Evolutionary conservation across 768 basidiomycete species (phyloP).

Genomic region (Mycena metata): DNA sequence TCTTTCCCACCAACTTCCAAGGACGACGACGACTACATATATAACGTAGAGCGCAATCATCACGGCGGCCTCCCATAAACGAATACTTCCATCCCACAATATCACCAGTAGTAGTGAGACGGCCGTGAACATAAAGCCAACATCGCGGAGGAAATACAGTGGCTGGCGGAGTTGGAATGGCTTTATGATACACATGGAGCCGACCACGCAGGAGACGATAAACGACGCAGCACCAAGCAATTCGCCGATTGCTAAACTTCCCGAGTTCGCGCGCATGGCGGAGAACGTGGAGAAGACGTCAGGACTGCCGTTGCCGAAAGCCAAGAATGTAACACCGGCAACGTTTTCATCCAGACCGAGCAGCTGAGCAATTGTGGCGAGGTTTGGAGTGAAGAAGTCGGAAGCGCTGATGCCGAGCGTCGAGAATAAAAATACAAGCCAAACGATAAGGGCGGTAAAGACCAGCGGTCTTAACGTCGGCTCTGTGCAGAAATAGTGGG

Average conservation of each 20-base stretch:
- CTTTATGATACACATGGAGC: conserved; percentile 97
- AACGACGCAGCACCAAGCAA: conserved; percentile 95
- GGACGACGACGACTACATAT: conserved; percentile 84
- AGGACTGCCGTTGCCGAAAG: conserved; percentile 97
- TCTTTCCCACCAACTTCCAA: conserved; percentile 83
- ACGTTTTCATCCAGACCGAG: conserved; percentile 93
- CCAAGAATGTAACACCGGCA: conserved; percentile 96
- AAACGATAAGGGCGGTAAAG: conserved; percentile 76
- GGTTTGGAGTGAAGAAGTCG: conserved; percentile 98
- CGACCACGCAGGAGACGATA: conserved; percentile 96
- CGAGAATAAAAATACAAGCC: conserved; percentile 94
- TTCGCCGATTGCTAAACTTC: conserved; percentile 94
- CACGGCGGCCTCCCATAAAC: conserved; percentile 76
- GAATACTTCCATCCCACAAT: conserved; percentile 81
- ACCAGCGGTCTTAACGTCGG: conserved; percentile 66
- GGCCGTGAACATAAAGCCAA: conserved; percentile 92
- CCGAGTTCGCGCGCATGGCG: conserved; percentile 88
- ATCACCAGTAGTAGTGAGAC: conserved; percentile 82
- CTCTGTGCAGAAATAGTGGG: conserved; percentile 77
- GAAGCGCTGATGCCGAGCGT: conserved; percentile 95
- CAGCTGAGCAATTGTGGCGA: conserved; percentile 88
- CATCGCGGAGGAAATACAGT: conserved; percentile 89
- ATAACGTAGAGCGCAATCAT: conserved; percentile 81
- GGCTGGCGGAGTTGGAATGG: conserved; percentile 87
- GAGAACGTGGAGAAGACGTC: conserved; percentile 97